phyloP scores from a whole-genome alignment of 2,329 filamentous ascomycete genomes.

The Cryphonectria radicalis region DNA sequence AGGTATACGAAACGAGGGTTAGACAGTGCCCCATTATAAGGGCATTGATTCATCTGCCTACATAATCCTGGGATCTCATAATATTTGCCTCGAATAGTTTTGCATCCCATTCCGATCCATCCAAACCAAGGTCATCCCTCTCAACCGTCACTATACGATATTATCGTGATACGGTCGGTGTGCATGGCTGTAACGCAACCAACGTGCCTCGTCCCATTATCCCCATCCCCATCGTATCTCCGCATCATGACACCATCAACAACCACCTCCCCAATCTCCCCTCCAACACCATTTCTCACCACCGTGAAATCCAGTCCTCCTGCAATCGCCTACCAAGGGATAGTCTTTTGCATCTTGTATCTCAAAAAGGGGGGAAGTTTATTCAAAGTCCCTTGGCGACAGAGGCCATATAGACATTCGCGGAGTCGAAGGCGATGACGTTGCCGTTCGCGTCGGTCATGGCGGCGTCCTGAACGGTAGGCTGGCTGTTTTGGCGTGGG shows the following conservation, averaged over 20 bases:
- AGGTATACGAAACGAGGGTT: not conserved
- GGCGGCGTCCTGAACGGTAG: conserved; percentile 45
- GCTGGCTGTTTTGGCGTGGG: conserved; percentile 19
- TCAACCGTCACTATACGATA: not conserved
- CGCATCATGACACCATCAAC: no score
- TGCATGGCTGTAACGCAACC: not conserved
- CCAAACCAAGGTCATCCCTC: no score
- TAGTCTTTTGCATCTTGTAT: not conserved
- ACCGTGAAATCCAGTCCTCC: not conserved
- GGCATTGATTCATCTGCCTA: not conserved
- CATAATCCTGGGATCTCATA: not conserved
- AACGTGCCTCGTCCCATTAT: not conserved
- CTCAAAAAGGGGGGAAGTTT: not conserved
- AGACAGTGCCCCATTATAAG: not conserved
- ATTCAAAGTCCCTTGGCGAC: conserved; percentile 43
- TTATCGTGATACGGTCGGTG: not conserved
- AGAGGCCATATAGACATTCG: conserved; percentile 48
- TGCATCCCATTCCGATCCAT: not conserved
- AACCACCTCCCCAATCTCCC: not conserved
- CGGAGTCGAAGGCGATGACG: conserved; percentile 49
- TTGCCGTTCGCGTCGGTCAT: conserved; percentile 53
- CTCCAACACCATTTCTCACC: not conserved
- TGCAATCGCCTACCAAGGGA: not conserved
- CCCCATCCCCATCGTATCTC: not conserved
- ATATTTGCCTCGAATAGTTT: not conserved